Percentiles rank a stretch among this genome's conserved stretches.
These are phyloP conservation scores for Ophiocytium majus DNA, from an alignment of 352 stramenopile genomes.

Conservation along the genomic window DNA sequence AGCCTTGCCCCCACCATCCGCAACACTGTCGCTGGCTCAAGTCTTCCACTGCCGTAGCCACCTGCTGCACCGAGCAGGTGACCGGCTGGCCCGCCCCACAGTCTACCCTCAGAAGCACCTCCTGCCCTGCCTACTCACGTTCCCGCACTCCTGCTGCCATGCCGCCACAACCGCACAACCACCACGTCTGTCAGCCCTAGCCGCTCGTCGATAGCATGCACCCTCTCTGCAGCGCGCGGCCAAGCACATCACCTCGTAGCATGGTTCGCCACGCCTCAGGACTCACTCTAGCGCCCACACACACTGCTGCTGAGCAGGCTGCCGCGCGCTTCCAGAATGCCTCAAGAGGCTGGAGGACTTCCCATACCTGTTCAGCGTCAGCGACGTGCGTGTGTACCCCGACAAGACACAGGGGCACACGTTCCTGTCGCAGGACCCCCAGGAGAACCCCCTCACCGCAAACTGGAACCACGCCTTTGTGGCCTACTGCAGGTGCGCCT, in stretches of 20 bases:
- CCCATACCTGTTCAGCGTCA: background rate
- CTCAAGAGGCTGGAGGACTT: background rate
- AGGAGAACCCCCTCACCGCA: background rate
- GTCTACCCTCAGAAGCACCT: too few species aligned
- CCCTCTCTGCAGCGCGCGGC: background rate
- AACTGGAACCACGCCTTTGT: background rate
- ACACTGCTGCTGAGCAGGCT: background rate
- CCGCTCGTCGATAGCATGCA: background rate
- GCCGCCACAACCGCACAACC: background rate
- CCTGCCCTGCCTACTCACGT: background rate
- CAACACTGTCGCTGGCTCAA: too few species aligned
- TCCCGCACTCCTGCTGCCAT: background rate
- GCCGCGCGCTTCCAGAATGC: background rate
- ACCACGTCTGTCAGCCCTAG: background rate
- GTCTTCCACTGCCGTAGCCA: too few species aligned
- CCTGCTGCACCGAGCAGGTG: too few species aligned
- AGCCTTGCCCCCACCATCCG: too few species aligned
- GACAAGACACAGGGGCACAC: background rate
- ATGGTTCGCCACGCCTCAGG: too few species aligned
- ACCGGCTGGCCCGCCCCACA: too few species aligned
- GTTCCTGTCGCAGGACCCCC: background rate
- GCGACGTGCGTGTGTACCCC: background rate
- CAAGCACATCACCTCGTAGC: too few species aligned
- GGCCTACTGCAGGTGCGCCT: background rate
- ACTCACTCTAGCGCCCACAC: background rate